Base-by-base conservation (phyloP, 805 yeast species). In the Pichia pseudocactophila region DNA sequence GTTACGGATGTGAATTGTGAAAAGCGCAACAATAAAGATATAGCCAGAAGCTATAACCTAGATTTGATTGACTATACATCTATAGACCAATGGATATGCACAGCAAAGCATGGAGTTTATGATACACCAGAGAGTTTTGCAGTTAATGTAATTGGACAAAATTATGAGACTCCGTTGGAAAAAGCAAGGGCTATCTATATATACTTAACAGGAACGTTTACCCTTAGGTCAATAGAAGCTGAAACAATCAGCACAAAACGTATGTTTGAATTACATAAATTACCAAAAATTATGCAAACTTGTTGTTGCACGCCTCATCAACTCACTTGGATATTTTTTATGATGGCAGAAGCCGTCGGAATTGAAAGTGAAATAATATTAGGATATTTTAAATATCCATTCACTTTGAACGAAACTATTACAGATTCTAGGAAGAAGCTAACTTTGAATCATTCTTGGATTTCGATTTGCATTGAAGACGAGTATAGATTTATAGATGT, bases 381-480 rank as follows among this genome's bases (percentile, higher is more conserved):
- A 20, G 98, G 98, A 4, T 84, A 83, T 54, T 71, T 89, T 64
- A 86, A 89, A 56, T 74, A 79, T 20, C 95, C 96, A 8, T 78
- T 78, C 47, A 79, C 72, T 41, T 64, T 69, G 38, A 72, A 73
- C 46, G 60, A 60, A n/a, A 45, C 53, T 1, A 34, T 44, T 7
- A 34, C 45, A 11, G 34, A 49, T 31, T 16, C 48, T 0, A 65
- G 65, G 45, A 71, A 69, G 45, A 69, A 76, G 35, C 73, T 69
- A 49, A 63, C 65, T n/a, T 58, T 79, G 30, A 86, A 88, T 54
- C 98, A 92, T 61, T 77, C 84, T 42, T 92, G 98, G 98, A 71
- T 87, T 42, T 78, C 95, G 1, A 78, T 88, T 1, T 59, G 82
- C 30, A 62, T 88, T 13, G 81, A 85, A 46, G 79, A 80, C 32